Evolutionary conservation across 768 basidiomycete species (phyloP).

Genomic region (Rhodotorula kratochvilovae): DNA sequence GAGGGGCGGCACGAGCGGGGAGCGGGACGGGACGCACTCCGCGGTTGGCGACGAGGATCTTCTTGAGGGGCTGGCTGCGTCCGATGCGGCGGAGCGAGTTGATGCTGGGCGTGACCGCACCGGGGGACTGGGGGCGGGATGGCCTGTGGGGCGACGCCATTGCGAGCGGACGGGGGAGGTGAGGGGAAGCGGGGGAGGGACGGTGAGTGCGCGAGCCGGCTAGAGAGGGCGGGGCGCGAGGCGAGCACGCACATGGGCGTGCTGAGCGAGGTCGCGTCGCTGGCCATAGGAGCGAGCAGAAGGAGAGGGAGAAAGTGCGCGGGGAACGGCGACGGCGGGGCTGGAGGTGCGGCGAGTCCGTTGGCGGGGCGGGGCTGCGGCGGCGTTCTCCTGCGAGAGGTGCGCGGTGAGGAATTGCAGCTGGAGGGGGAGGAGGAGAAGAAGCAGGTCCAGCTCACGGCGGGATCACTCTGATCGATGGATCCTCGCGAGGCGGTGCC

Average conservation of each 20-base stretch:
- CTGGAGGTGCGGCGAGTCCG: background rate
- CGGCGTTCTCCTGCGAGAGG: no score
- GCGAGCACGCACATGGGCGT: slow-evolving; percentile 15
- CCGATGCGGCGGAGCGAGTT: slow-evolving; percentile 17
- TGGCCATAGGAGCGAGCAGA: background rate
- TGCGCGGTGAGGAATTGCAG: no score
- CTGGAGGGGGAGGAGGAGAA: no score
- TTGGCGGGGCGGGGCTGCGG: no score
- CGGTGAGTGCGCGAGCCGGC: no score
- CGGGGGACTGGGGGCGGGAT: slow-evolving; percentile 1
- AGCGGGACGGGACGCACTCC: slow-evolving; percentile 39
- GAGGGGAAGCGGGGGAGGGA: background rate
- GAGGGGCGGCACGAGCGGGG: background rate
- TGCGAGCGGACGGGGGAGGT: background rate
- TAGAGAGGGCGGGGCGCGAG: background rate
- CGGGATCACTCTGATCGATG: no score
- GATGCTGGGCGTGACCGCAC: slow-evolving; percentile 6
- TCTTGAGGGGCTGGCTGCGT: slow-evolving; percentile 44
- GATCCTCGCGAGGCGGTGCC: no score
- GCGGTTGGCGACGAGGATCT: slow-evolving; percentile 51
- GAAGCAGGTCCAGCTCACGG: no score
- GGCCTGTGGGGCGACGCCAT: slow-evolving; percentile 1
- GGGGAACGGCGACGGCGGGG: background rate
- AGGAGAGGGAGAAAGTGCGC: background rate
- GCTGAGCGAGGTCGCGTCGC: slow-evolving; percentile 10